Conservation (phyloP, 192 early-diverging fungal species). For the Coemansia sp. region DNA sequence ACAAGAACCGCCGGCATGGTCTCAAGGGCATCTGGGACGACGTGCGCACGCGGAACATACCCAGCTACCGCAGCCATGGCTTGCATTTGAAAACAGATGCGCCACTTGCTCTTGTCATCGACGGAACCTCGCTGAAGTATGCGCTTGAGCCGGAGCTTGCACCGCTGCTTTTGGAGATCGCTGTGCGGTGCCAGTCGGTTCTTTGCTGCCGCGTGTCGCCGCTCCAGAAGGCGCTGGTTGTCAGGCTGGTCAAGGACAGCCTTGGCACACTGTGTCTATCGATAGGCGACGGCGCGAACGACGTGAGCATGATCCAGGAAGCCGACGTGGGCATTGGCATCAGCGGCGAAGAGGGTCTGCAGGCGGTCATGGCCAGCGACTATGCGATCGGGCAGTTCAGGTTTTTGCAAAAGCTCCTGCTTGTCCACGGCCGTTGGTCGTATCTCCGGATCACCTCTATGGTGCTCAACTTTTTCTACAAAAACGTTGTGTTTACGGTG, state of each 20-base stretch:
- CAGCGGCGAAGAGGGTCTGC: constrained; percentile 90
- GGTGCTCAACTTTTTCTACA: constrained; percentile 93
- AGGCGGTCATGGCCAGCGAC: constrained; percentile 91
- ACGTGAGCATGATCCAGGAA: constrained; percentile 98
- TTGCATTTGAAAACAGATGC: constrained; percentile 31
- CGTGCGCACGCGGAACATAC: constrained; percentile 51
- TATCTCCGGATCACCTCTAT: constrained; percentile 82
- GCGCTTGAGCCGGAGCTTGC: constrained; percentile 66
- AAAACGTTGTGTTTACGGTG: constrained; percentile 89
- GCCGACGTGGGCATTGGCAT: constrained; percentile 95
- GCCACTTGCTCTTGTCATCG: constrained; percentile 78
- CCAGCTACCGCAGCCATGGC: constrained; percentile 12
- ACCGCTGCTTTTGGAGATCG: constrained; percentile 67
- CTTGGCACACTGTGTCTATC: constrained; percentile 86
- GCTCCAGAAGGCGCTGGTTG: constrained; percentile 93
- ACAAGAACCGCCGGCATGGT: constrained; percentile 34
- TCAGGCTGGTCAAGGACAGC: constrained; percentile 80
- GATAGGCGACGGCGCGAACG: constrained; percentile 97
- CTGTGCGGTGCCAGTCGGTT: constrained; percentile 81
- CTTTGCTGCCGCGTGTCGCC: constrained; percentile 96
- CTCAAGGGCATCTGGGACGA: constrained; percentile 53
- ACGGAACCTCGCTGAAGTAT: constrained; percentile 83
- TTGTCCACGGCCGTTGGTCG: constrained; percentile 94
- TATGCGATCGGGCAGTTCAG: constrained; percentile 92
- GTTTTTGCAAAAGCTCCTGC: constrained; percentile 75